These are phyloP conservation scores for Globisporangium okanoganense DNA, from an alignment of 352 stramenopile genomes.

Conservation along the genomic window DNA sequence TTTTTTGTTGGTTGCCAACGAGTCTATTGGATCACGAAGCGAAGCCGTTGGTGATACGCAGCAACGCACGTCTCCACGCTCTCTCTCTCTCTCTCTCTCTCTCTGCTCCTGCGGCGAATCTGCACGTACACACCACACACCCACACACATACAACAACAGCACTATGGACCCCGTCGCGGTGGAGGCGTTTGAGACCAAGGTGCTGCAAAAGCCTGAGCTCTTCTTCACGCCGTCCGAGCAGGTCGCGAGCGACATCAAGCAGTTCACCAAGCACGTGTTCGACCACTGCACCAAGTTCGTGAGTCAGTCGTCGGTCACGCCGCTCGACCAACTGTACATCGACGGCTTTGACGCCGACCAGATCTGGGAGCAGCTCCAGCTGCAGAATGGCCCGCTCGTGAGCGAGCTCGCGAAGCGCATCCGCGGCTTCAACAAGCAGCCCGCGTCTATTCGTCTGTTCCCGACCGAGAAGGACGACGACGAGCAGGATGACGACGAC, in stretches of 20 bases:
- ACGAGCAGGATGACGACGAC: constrained; percentile 18
- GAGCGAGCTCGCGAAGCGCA: constrained; percentile 66
- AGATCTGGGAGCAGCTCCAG: constrained; percentile 85
- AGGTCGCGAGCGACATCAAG: constrained; percentile 61
- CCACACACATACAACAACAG: not conserved
- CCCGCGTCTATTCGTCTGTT: constrained; percentile 54
- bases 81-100: constrained; percentile 3
- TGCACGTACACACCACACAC: not conserved
- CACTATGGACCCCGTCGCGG: constrained; percentile 55
- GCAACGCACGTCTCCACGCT: not conserved
- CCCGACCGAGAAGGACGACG: constrained; percentile 37
- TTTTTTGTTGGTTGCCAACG: constrained; percentile 8
- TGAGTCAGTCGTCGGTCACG: constrained; percentile 35
- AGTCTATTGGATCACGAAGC: constrained; percentile 11
- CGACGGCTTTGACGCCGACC: constrained; percentile 78
- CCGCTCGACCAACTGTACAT: constrained; percentile 77
- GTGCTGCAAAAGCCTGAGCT: constrained; percentile 73
- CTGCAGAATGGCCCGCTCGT: constrained; percentile 74
- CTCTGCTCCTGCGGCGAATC: not conserved
- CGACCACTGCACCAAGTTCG: constrained; percentile 64
- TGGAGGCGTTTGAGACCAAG: constrained; percentile 59
- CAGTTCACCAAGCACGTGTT: constrained; percentile 79
- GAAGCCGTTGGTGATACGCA: constrained; percentile 1
- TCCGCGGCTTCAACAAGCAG: constrained; percentile 64
- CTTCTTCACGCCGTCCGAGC: constrained; percentile 77